phyloP scores from a whole-genome alignment of 805 yeast species.

The Cyberlindnera meyerae region DNA sequence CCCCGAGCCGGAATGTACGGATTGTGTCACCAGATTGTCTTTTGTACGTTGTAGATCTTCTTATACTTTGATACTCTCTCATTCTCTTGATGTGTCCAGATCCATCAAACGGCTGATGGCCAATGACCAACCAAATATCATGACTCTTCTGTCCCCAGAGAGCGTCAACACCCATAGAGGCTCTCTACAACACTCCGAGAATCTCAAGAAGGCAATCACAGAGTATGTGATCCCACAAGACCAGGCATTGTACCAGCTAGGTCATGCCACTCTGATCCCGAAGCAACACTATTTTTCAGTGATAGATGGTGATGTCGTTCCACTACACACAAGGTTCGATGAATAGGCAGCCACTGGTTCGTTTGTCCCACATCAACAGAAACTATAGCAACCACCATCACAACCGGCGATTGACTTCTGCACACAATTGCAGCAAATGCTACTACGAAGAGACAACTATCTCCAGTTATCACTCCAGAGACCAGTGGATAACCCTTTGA shows the following conservation, averaged over 20 bases:
- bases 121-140: no score
- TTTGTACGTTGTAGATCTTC: no score
- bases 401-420: constrained; percentile 12
- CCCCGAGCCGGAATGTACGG: no score
- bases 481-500: constrained; percentile 68
- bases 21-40: background rate
- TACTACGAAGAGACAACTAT: constrained; percentile 63
- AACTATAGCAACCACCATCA: constrained; percentile 12
- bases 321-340: constrained; percentile 21
- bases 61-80: no score
- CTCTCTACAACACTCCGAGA: background rate
- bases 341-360: constrained; percentile 20
- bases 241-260: constrained; percentile 11
- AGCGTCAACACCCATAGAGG: no score
- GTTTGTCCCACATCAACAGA: constrained; percentile 12
- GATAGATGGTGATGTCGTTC: constrained; percentile 23
- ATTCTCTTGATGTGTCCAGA: no score
- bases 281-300: constrained; percentile 10
- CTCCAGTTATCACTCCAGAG: constrained; percentile 60
- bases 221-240: constrained; percentile 12
- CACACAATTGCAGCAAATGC: constrained; percentile 12
- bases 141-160: no score
- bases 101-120: no score
- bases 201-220: constrained; percentile 3
- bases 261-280: constrained; percentile 15